Evolutionary conservation across 768 basidiomycete genomes (phyloP), one percentile per base, ranked within the genome.

Genomic region (Leccinum uliginosum): DNA sequence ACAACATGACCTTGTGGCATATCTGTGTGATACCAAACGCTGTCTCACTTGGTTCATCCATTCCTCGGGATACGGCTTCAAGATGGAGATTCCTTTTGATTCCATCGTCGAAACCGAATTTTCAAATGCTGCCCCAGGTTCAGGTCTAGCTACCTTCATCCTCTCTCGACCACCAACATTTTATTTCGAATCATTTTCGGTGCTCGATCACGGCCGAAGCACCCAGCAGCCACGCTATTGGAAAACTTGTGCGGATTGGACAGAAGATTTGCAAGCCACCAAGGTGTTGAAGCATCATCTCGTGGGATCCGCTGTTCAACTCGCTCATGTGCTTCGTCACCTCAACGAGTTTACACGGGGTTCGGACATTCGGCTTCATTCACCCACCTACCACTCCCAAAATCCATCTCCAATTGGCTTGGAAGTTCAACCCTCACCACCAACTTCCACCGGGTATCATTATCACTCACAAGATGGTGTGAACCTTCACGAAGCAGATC

Each of bases 21-120:
- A 91, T 69, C 75, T 87, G 12, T 91, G 81, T 68, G 86, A 91
- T 23, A 59, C 68, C 43, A 86, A 82, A 62, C 83, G 79, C 43
- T 84, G 80, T 64, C 73, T 93, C 27, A 82, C 81, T 4, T 93
- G 91, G 91, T 93, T 86, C 69, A 85, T 93, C 54, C 82, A 84
- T 43, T 86, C 86, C 6, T 77, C 74, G 1, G 88, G 87, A 21
- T 80, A 80, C 59, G 82, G 87, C 19, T 92, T 91, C 78, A 92
- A 92, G 71, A 93, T 93, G 87, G 87, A 89, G 59, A 78, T 92
- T 17, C 82, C 88, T 5, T 90, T 87, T 71, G 76, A 82, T 55
- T 78, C 71, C 57, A 84, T 92, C 59, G 61, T 77, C 19, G 76
- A 83, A 29, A 79, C 83, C 5, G 78, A 81, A 51, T 85, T 88